These are phyloP conservation scores for Globisporangium nodosum DNA, from an alignment of 352 stramenopile species.

Conservation along the genomic window DNA sequence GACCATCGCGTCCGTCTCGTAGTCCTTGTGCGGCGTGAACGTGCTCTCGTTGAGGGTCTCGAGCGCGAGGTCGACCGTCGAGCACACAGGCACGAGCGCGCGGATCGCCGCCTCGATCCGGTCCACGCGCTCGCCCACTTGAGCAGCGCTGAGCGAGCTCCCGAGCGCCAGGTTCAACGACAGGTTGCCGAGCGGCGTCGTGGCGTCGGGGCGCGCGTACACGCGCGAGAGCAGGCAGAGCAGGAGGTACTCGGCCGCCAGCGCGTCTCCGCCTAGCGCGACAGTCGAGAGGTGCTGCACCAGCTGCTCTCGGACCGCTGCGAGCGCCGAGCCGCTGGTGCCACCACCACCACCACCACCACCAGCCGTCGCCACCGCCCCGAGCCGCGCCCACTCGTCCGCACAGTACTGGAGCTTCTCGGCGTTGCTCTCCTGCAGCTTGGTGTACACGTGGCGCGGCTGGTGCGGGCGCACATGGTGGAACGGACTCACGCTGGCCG, in stretches of 20 bases:
- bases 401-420: conserved; percentile 28
- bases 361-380: not conserved
- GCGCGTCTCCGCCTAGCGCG: conserved; percentile 30
- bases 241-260: conserved; percentile 68
- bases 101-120: conserved; percentile 25
- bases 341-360: too few relatives aligned
- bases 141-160: not conserved
- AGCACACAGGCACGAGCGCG: conserved; percentile 49
- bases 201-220: conserved; percentile 52
- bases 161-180: conserved; percentile 58
- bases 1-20: conserved; percentile 54
- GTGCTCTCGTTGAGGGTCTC: conserved; percentile 46
- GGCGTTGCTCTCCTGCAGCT: conserved; percentile 29
- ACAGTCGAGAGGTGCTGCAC: conserved; percentile 39
- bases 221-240: conserved; percentile 68
- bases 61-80: conserved; percentile 53
- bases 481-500: conserved; percentile 23
- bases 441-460: conserved; percentile 20
- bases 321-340: conserved; percentile 12
- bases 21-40: conserved; percentile 76
- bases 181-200: conserved; percentile 65
- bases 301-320: conserved; percentile 26
- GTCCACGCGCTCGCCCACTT: conserved; percentile 16
- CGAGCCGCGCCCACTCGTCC: conserved; percentile 25
- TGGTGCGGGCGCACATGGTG: conserved; percentile 52